Evolutionary conservation across 495 filamentous ascomycete genomes (phyloP), one percentile per base, ranked within the genome.

Genomic region (Penicillium crystallinum): DNA sequence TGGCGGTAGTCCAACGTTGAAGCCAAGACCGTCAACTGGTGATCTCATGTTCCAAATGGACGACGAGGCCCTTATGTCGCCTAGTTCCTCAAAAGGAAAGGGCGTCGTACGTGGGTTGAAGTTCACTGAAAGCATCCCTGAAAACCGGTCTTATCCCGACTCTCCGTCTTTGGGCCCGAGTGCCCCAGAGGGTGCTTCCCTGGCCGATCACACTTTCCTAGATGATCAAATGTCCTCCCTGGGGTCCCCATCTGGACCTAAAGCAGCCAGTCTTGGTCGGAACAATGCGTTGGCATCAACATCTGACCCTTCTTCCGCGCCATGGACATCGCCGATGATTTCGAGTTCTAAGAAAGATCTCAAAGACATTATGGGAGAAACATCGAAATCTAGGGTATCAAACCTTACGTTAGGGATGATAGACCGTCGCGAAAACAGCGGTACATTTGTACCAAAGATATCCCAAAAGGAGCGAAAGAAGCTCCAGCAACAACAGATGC

Each of bases 1-100:
- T 2, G 72, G 55, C 12, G 59, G 49, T 30, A 81, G 81, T 47
- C 86, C 87, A 2, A 65, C 77, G 30, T 72, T 92, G n/a, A 79
- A 77, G 49, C 73, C 83, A 0, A 88, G 80, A 53, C 77, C 75
- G 18, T 90, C 86, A 0, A 68, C 74, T 2, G 71, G 73, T n/a
- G 90, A 96, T 55, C 74, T 96, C 33, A 93, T 96, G 74, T 96
- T 96, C 61, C 84, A 90, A 53, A 96, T 96, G 89, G 91, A 96
- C 50, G 90, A 92, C n/a, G 90, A 89, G 35, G 74, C 68, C 37
- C 51, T 52, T 11, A 49, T 68, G 34, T 64, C 68, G 0, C 54
- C 64, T 4, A 47, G 46, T n/a, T 53, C 66, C 33, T 48, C 52
- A 1, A 72, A 67, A 59, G 71, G 71, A 4, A 72, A 72, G 49